phyloP scores from a whole-genome alignment of 1,284 basidiomycete species.

The Puccinia coronata region DNA sequence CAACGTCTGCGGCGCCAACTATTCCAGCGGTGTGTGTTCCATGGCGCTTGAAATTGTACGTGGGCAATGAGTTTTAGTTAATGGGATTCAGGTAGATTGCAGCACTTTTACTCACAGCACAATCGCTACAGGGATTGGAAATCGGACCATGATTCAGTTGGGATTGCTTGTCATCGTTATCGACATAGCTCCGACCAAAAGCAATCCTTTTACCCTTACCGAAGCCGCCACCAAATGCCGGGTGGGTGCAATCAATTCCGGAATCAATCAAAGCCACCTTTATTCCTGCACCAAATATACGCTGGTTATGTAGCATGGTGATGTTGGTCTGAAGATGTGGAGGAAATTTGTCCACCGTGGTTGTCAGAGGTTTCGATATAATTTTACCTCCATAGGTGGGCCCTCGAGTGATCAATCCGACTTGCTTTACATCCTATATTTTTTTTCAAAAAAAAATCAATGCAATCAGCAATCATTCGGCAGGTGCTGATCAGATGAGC shows the following conservation, averaged over 20 bases:
- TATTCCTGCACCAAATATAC: slow-evolving; percentile 34
- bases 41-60: slow-evolving; percentile 34
- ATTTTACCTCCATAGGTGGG: background rate
- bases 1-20: slow-evolving; percentile 35
- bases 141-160: background rate
- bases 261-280: slow-evolving; percentile 56
- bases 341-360: slow-evolving; percentile 9
- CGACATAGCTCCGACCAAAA: slow-evolving; percentile 65
- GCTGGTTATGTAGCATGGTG: slow-evolving; percentile 58
- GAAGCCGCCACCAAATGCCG: slow-evolving; percentile 67
- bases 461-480: background rate
- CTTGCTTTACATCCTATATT: slow-evolving; percentile 1
- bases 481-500: background rate
- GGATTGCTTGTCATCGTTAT: background rate
- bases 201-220: slow-evolving; percentile 67
- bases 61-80: background rate
- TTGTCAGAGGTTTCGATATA: slow-evolving; percentile 16
- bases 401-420: background rate
- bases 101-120: slow-evolving; percentile 22
- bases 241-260: slow-evolving; percentile 67
- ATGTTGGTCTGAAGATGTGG: slow-evolving; percentile 65
- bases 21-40: slow-evolving; percentile 47
- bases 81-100: background rate
- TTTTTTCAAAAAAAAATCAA: background rate
- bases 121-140: slow-evolving; percentile 33